Base-by-base conservation (phyloP, 305 asterid species). In the Fraxinus velutina region DNA sequence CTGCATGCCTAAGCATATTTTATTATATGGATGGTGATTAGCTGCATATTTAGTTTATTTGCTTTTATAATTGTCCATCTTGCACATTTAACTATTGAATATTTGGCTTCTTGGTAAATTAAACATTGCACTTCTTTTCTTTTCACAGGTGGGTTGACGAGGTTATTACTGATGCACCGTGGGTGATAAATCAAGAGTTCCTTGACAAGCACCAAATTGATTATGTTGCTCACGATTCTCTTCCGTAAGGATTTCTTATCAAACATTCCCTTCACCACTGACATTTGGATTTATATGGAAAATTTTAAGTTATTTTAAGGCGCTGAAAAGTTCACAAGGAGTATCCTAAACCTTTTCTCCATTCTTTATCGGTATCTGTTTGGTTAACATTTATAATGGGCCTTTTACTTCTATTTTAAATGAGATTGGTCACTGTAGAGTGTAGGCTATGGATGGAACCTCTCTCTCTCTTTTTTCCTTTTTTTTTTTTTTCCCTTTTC, bases 141-240 rank as follows among this genome's bases (percentile, higher is more conserved):
- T 79, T 84, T 85, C 84, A 78, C 88, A 95, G 99, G 92, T 95
- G 99, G 99, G 99, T 95, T 84, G 99, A 95, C 78, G 99, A 95
- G 90, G 99, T 95, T 83, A 91, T 95, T 82, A 95, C 97, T 73
- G 97, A 93, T 91, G 98, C 99, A 6, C 98, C 97, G 6, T 95
- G 99, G 99, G 98, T 95, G 79, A 85, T 92, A 82, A 87, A 91
- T 78, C 97, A 91, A 55, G 98, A 94, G 87, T 95, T 94, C 86
- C 87, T 94, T 85, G 99, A 94, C 92, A 91, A 89, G 84, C 98
- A 95, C 86, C 39, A 77, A 37, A 94, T 95, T 72, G 99, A 91
- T 86, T 95, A 81, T 77, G 99, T 95, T 79, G 98, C 98, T 19
- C 99, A 95, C 83, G 99, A 95, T 79, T 85, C 99, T 86, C 97